A percentile compares a stretch with the other conserved stretches of the same genome.
Evolutionary conservation across 495 filamentous ascomycete genomes (phyloP).

Genomic region (Penicillium waksmanii): DNA sequence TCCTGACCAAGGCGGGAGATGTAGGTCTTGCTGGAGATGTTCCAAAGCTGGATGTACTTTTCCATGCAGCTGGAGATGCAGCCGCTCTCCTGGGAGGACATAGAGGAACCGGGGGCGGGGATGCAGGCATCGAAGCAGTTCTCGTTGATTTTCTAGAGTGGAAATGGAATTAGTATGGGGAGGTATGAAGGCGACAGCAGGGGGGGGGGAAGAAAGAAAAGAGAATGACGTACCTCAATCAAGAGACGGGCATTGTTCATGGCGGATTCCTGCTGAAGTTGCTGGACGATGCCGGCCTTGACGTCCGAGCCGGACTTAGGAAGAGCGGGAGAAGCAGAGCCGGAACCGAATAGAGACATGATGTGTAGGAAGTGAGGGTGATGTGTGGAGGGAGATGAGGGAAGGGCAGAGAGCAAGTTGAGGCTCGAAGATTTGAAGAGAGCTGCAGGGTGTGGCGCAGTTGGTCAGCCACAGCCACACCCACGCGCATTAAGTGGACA

Average conservation of each 20-base stretch:
- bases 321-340: constrained; percentile 31
- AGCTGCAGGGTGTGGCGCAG: neutral
- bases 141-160: constrained; percentile 84
- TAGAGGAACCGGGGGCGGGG: constrained; percentile 75
- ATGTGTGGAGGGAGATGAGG: constrained; percentile 2
- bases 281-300: constrained; percentile 72
- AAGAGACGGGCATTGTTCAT: constrained; percentile 74
- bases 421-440: constrained; percentile 7
- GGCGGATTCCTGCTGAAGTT: constrained; percentile 74
- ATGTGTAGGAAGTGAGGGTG: constrained; percentile 13
- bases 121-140: constrained; percentile 96
- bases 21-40: constrained; percentile 77
- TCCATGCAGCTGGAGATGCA: constrained; percentile 93
- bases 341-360: constrained; percentile 47
- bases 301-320: constrained; percentile 56
- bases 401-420: constrained; percentile 10
- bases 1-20: constrained; percentile 72
- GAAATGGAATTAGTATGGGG: constrained; percentile 1
- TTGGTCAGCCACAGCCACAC: neutral
- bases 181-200: neutral
- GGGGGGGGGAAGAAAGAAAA: neutral
- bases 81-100: constrained; percentile 71
- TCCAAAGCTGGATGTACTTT: constrained; percentile 96
- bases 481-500: constrained; percentile 35
- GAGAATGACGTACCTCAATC: constrained; percentile 63